Conservation (phyloP, 202 grass and related monocot species). For the Dendrocalamus latiflorus region DNA sequence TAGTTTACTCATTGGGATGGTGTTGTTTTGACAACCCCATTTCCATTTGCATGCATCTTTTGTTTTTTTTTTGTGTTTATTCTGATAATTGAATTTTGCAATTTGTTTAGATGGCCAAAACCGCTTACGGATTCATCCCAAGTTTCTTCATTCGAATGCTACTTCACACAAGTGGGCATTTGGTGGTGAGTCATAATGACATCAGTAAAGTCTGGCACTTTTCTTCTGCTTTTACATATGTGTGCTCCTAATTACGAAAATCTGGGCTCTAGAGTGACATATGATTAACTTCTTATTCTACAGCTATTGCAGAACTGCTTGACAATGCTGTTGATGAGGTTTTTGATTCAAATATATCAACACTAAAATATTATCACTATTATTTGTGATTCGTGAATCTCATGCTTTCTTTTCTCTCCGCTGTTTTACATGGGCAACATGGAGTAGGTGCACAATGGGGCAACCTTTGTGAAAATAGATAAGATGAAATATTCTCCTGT, state of each 20-base stretch:
- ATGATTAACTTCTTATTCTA: conserved; percentile 26
- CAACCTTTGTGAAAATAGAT: conserved; percentile 67
- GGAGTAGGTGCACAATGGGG: conserved; percentile 52
- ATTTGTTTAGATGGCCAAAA: conserved; percentile 42
- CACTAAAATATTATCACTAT: background rate
- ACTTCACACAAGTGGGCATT: conserved; percentile 92
- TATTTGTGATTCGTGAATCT: background rate
- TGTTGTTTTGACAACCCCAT: background rate
- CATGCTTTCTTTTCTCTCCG: conserved; percentile 4
- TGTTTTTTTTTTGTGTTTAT: background rate
- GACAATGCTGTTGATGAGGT: conserved; percentile 90
- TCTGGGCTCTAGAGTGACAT: background rate
- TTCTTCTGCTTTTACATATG: background rate
- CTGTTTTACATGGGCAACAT: conserved; percentile 19
- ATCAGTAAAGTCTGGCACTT: background rate
- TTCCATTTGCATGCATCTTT: background rate
- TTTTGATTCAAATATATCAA: conserved; percentile 35
- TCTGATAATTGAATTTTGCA: conserved; percentile 5
- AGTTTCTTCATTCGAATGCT: conserved; percentile 91
- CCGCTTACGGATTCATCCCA: conserved; percentile 61
- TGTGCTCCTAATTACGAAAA: background rate
- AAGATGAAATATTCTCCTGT: conserved; percentile 47
- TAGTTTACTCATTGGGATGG: background rate
- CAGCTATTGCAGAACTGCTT: conserved; percentile 81
- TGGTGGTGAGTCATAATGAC: conserved; percentile 54